Percentiles rank a stretch among this genome's conserved stretches.
Conservation (phyloP, 108 stramenopile species). For the Nitzschia sp. region DNA sequence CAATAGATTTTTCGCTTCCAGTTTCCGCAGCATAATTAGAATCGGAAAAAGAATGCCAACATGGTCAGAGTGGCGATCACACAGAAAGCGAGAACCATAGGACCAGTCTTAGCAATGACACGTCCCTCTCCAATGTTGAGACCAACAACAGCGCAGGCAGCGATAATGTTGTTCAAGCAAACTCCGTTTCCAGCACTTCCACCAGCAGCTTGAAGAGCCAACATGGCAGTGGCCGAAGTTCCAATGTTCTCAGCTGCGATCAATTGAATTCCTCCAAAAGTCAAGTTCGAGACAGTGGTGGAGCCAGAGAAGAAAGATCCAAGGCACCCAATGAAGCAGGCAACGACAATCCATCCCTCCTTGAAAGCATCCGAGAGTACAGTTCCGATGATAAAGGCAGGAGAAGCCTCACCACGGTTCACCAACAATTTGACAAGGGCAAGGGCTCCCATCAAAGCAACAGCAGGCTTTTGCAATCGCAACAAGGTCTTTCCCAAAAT, state of each 20-base stretch:
- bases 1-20: no score
- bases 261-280: constrained; percentile 58
- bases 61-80: constrained; percentile 49
- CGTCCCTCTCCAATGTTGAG: constrained; percentile 54
- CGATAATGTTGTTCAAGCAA: constrained; percentile 68
- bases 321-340: constrained; percentile 48
- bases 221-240: constrained; percentile 41
- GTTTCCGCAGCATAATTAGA: not conserved
- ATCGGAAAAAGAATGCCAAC: constrained; percentile 57
- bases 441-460: constrained; percentile 60
- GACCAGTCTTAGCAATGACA: constrained; percentile 46
- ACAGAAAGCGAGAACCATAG: constrained; percentile 42
- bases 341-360: constrained; percentile 55
- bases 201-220: constrained; percentile 63
- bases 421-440: constrained; percentile 58
- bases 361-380: constrained; percentile 49
- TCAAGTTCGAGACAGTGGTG: constrained; percentile 67
- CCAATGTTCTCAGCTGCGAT: constrained; percentile 65
- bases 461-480: constrained; percentile 48
- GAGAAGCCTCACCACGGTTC: constrained; percentile 36
- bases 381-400: constrained; percentile 54
- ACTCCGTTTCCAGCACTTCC: constrained; percentile 73
- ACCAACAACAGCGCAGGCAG: constrained; percentile 58
- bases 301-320: constrained; percentile 68
- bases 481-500: constrained; percentile 32